These are phyloP conservation scores for Wickerhamomyces alni DNA, from an alignment of 805 yeast species.

Conservation along the genomic window DNA sequence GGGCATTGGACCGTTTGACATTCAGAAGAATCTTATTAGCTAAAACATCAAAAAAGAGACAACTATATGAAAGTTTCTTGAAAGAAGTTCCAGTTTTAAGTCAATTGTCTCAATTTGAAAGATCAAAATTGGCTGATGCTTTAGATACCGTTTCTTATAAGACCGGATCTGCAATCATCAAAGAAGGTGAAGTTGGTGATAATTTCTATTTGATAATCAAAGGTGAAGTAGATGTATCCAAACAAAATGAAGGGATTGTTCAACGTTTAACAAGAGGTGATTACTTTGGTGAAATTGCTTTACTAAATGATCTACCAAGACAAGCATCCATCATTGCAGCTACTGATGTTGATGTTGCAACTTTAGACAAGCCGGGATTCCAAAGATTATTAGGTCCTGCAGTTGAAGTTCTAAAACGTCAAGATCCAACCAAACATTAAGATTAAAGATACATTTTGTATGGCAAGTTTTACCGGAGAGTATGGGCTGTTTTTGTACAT, in stretches of 20 bases:
- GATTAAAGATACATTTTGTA: no score
- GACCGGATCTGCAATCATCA: slow-evolving; percentile 68
- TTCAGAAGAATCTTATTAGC: slow-evolving; percentile 89
- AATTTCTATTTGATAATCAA: slow-evolving; percentile 69
- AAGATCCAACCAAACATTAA: slow-evolving; percentile 63
- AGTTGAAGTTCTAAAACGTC: slow-evolving; percentile 77
- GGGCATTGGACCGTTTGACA: slow-evolving; percentile 92
- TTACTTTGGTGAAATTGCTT: slow-evolving; percentile 95
- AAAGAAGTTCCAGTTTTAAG: slow-evolving; percentile 80
- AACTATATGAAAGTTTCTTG: slow-evolving; percentile 83
- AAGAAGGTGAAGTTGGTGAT: slow-evolving; percentile 83
- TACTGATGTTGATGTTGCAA: slow-evolving; percentile 77
- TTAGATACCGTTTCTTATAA: slow-evolving; percentile 69
- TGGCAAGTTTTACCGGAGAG: no score
- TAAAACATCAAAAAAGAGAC: slow-evolving; percentile 84
- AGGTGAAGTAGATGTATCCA: slow-evolving; percentile 76
- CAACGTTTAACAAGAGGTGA: slow-evolving; percentile 68
- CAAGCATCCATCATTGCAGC: slow-evolving; percentile 87
- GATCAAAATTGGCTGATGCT: slow-evolving; percentile 93
- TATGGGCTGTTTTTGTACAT: no score
- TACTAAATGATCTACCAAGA: slow-evolving; percentile 86
- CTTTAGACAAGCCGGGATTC: slow-evolving; percentile 87
- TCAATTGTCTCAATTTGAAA: slow-evolving; percentile 68
- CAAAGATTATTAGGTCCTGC: slow-evolving; percentile 93
- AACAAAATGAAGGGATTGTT: slow-evolving; percentile 52